Evolutionary conservation across 2,329 filamentous ascomycete species (phyloP).

Genomic region (Ascochyta fabae): DNA sequence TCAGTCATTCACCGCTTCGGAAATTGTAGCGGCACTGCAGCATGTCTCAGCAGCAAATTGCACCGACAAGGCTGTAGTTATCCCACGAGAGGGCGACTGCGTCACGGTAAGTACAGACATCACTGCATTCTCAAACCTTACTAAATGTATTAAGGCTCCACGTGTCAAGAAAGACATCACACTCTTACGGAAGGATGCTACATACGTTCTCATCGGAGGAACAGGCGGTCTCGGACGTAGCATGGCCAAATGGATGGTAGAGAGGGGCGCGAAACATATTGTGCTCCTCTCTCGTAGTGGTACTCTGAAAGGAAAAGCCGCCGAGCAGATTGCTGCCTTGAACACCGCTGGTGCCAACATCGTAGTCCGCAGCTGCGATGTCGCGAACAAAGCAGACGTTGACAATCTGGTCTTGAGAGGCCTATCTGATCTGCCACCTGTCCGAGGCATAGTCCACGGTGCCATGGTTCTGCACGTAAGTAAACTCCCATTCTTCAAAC

Average conservation of each 20-base stretch:
- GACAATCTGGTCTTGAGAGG: constrained; percentile 12
- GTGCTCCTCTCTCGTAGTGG: constrained; percentile 33
- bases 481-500: not conserved
- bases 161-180: constrained; percentile 11
- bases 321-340: constrained; percentile 24
- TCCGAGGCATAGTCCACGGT: constrained; percentile 23
- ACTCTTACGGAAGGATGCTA: constrained; percentile 23
- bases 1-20: constrained; percentile 19
- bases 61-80: constrained; percentile 26
- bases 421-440: constrained; percentile 21
- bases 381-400: constrained; percentile 21
- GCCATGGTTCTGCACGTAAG: constrained; percentile 27
- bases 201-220: constrained; percentile 39
- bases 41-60: constrained; percentile 13
- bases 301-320: constrained; percentile 14
- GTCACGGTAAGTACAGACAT: constrained; percentile 25
- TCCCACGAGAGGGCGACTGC: constrained; percentile 24
- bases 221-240: constrained; percentile 38
- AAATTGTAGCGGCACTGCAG: constrained; percentile 24
- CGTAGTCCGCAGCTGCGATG: constrained; percentile 24
- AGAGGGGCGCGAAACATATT: constrained; percentile 32
- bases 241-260: constrained; percentile 35
- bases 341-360: constrained; percentile 21
- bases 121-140: not conserved
- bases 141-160: constrained; percentile 15